A percentile compares a stretch with the other conserved stretches of the same genome.
These are phyloP conservation scores for Ilyonectria destructans DNA, from an alignment of 2,329 filamentous ascomycete genomes.

Conservation along the genomic window DNA sequence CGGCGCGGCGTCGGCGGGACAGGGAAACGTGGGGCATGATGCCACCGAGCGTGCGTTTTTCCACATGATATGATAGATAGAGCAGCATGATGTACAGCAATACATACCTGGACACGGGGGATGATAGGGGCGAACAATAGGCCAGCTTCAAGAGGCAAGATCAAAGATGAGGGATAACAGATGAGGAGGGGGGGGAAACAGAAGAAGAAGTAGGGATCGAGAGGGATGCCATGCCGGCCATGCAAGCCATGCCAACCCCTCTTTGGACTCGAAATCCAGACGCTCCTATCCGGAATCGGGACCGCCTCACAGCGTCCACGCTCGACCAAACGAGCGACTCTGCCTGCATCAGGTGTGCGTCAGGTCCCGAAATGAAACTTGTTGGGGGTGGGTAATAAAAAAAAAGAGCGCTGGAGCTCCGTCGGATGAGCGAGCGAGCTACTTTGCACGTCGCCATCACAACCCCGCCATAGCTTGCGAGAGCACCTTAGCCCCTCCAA, in stretches of 20 bases:
- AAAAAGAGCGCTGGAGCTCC: neutral
- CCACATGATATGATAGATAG: constrained; percentile 39
- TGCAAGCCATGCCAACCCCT: neutral
- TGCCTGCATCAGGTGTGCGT: constrained; percentile 2
- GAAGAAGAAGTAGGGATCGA: neutral
- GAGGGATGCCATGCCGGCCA: neutral
- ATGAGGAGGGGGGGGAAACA: neutral
- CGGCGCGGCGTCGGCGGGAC: constrained; percentile 35
- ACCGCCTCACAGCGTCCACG: neutral
- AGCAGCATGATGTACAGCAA: neutral
- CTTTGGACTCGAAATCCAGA: neutral
- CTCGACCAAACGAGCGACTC: neutral
- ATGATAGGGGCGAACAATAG: neutral
- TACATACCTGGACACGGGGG: constrained; percentile 11
- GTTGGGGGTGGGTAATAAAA: constrained; percentile 5
- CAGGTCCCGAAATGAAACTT: constrained; percentile 6
- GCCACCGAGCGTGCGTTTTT: constrained; percentile 42
- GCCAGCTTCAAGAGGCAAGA: neutral
- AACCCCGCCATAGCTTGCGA: constrained; percentile 15
- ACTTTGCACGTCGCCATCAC: neutral
- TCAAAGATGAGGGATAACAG: neutral
- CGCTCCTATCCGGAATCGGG: neutral
- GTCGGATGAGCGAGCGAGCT: neutral
- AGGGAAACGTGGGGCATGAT: constrained; percentile 44
- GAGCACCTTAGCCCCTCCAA: neutral